Base-by-base conservation (phyloP, 305 asterid species). In the Caryopteris hybrid region DNA sequence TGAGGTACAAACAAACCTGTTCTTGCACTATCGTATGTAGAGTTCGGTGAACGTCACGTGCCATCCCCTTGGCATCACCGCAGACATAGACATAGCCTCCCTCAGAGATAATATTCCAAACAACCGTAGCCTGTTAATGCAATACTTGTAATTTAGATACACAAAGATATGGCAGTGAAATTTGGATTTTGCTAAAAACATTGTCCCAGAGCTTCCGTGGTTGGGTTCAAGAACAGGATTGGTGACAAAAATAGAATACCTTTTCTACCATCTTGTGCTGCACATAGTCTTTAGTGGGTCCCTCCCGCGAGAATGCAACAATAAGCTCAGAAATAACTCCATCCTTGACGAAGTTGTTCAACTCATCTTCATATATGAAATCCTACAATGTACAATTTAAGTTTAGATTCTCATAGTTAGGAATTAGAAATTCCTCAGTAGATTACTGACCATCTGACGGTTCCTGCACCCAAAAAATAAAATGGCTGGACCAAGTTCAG, bases 61-160 rank as follows among this genome's bases (percentile, higher is more conserved):
- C 97, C 98, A 92, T 92, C 81, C 98, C 97, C 80, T 92, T 92
- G 71, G 98, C 98, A 78, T 92, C 98, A 63, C 98, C 98, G 31
- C 98, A 92, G 10, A 90, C 98, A n/a, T 92, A 92, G 0, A 92
- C 54, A 20, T 90, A 93, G 20, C 86, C 97, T 62, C 96, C 98
- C 64, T 80, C 84, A 0, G 93, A 88, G 61, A 90, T 87, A 79
- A 88, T 70, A 72, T 77, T 86, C 98, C 98, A 93, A 23, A 93
- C 66, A 57, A 86, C 94, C 4, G 89, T 74, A 53, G 97, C 96
- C 98, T 92, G 80, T 41, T 20, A 8, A 59, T 73, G 20, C 68
- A 65, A 22, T 53, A 45, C n/a, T 13, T 10, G 62, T 31, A 9
- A 64, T 43, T 69, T 52, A 66, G 56, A 67, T 29, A 55, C 25